Percentiles rank a stretch among this genome's conserved stretches.
phyloP scores from a whole-genome alignment of 768 basidiomycete species.

The Podaxis rugospora region DNA sequence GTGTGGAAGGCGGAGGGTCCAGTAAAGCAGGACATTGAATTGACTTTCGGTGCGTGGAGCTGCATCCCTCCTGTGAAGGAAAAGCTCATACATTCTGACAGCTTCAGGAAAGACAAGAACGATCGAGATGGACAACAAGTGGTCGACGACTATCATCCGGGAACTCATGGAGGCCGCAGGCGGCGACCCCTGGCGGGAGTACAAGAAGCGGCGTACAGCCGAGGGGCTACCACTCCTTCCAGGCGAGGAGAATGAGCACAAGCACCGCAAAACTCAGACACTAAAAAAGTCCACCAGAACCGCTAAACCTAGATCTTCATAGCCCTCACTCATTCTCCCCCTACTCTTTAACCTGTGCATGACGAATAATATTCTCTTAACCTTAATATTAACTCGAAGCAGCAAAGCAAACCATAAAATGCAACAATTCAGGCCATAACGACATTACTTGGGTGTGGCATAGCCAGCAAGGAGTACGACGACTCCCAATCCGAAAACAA shows the following conservation, averaged over 20 bases:
- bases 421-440: background rate
- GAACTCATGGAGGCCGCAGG: slow-evolving; percentile 71
- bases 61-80: background rate
- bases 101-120: slow-evolving; percentile 34
- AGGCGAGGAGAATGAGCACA: slow-evolving; percentile 33
- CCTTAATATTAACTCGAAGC: slow-evolving; percentile 1
- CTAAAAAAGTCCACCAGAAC: background rate
- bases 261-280: slow-evolving; percentile 3
- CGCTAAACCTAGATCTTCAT: background rate
- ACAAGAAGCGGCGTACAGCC: slow-evolving; percentile 42
- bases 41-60: slow-evolving; percentile 57
- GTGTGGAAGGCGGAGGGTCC: slow-evolving; percentile 48
- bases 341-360: background rate
- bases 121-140: slow-evolving; percentile 60
- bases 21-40: slow-evolving; percentile 53
- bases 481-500: slow-evolving; percentile 71
- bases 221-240: slow-evolving; percentile 47
- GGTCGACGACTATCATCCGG: slow-evolving; percentile 61
- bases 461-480: slow-evolving; percentile 52
- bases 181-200: slow-evolving; percentile 52
- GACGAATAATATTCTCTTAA: slow-evolving; percentile 3
- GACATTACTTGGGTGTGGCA: slow-evolving; percentile 20
- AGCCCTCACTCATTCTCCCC: background rate
- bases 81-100: background rate
- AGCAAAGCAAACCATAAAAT: background rate